Conservation (phyloP, 2,329 filamentous ascomycete species). For the Bertia moriformis region DNA sequence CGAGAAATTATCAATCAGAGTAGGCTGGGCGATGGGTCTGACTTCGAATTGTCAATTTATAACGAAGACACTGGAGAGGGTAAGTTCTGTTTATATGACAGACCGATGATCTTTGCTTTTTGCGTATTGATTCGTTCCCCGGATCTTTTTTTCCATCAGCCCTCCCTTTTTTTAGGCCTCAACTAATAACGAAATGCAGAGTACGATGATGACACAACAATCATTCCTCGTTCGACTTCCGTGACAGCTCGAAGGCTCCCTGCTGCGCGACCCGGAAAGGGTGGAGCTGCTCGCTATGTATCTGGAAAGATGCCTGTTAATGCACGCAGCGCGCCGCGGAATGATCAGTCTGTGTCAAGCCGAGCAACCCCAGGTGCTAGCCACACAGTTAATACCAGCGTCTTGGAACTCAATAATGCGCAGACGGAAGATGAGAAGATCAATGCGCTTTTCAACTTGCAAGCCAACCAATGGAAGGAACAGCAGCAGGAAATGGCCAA, state of each 20-base stretch:
- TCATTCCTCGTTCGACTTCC: conserved; percentile 86
- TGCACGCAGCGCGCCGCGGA: conserved; percentile 65
- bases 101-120: no score
- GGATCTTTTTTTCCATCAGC: no score
- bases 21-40: conserved; percentile 83
- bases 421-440: conserved; percentile 92
- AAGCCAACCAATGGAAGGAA: conserved; percentile 81
- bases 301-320: conserved; percentile 87
- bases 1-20: conserved; percentile 94
- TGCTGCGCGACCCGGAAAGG: conserved; percentile 70
- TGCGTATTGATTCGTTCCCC: no score
- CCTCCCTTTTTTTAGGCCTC: not conserved
- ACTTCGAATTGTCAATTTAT: conserved; percentile 91
- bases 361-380: conserved; percentile 27
- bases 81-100: conserved; percentile 33
- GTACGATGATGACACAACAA: conserved; percentile 95
- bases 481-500: conserved; percentile 88
- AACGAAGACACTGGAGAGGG: conserved; percentile 83
- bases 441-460: conserved; percentile 78
- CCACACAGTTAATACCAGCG: conserved; percentile 31
- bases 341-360: conserved; percentile 45
- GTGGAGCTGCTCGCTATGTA: conserved; percentile 84
- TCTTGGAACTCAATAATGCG: conserved; percentile 57
- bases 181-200: conserved; percentile 36
- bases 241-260: conserved; percentile 81